These are phyloP conservation scores for Calocybe cyanea DNA, from an alignment of 768 basidiomycete species.

Conservation along the genomic window DNA sequence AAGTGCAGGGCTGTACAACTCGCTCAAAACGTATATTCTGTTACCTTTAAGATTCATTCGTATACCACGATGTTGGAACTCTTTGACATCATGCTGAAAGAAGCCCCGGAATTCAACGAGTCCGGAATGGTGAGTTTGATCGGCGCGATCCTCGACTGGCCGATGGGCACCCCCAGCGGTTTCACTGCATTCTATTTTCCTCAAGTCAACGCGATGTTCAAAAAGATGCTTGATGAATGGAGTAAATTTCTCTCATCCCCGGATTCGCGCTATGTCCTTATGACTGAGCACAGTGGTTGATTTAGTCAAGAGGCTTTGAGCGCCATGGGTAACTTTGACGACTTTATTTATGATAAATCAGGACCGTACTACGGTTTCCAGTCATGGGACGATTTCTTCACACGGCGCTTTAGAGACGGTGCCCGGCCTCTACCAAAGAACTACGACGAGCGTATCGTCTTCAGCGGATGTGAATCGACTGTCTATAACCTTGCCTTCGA, in stretches of 20 bases:
- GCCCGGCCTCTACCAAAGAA: slow-evolving; percentile 31
- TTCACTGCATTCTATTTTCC: slow-evolving; percentile 33
- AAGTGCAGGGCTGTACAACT: too few relatives aligned
- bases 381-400: slow-evolving; percentile 44
- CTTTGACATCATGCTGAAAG: slow-evolving; percentile 39
- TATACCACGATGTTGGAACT: slow-evolving; percentile 36
- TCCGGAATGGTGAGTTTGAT: slow-evolving; percentile 40
- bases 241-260: slow-evolving; percentile 39
- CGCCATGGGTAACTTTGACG: slow-evolving; percentile 8
- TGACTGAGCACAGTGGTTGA: slow-evolving; percentile 39
- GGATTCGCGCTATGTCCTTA: slow-evolving; percentile 40
- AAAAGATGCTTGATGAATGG: slow-evolving; percentile 50
- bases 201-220: slow-evolving; percentile 42
- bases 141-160: slow-evolving; percentile 39
- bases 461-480: slow-evolving; percentile 44
- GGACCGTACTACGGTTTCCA: slow-evolving; percentile 5
- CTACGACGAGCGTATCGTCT: slow-evolving; percentile 29
- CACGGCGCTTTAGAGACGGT: slow-evolving; percentile 29
- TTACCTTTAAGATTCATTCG: slow-evolving; percentile 29
- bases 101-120: slow-evolving; percentile 37
- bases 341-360: slow-evolving; percentile 5
- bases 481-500: slow-evolving; percentile 32
- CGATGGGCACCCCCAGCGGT: slow-evolving; percentile 32
- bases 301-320: slow-evolving; percentile 25
- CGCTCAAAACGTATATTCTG: too few relatives aligned